Evolutionary conservation across 179 eudicot genomes (phyloP).

Genomic region (Patellifolia procumbens): DNA sequence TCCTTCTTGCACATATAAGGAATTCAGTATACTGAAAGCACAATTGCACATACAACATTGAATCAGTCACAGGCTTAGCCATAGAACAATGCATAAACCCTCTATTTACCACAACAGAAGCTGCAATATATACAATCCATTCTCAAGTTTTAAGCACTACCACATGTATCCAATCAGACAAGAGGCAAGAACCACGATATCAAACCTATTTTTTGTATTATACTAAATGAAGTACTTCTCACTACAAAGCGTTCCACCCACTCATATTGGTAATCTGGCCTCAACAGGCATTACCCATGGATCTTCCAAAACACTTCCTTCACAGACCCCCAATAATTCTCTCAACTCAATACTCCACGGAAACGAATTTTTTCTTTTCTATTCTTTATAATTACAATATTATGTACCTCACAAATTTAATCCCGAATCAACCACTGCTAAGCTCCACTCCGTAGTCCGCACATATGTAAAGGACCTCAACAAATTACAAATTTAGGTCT

Average conservation of each 20-base stretch:
- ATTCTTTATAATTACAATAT: not conserved
- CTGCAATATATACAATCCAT: not conserved
- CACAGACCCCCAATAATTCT: not conserved
- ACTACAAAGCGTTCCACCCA: not conserved
- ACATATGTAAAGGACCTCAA: not conserved
- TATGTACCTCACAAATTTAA: not conserved
- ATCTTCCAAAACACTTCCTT: not conserved
- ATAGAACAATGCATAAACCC: not conserved
- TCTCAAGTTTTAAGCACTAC: not conserved
- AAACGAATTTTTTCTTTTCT: not conserved
- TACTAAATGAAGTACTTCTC: not conserved
- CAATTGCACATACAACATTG: not conserved
- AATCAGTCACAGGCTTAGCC: not conserved
- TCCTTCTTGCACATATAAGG: not conserved
- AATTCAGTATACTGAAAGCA: not conserved
- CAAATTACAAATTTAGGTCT: not conserved
- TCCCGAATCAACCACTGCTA: not conserved
- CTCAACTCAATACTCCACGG: not conserved
- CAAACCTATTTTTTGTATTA: not conserved
- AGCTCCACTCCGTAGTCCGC: not conserved
- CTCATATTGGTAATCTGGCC: not conserved
- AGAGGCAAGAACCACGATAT: not conserved
- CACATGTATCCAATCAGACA: not conserved
- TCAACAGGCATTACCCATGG: not conserved
- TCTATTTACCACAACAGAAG: not conserved